Evolutionary conservation across 345 rosid species (phyloP), one percentile per base, ranked within the genome.

Genomic region (Ricinus communis): DNA sequence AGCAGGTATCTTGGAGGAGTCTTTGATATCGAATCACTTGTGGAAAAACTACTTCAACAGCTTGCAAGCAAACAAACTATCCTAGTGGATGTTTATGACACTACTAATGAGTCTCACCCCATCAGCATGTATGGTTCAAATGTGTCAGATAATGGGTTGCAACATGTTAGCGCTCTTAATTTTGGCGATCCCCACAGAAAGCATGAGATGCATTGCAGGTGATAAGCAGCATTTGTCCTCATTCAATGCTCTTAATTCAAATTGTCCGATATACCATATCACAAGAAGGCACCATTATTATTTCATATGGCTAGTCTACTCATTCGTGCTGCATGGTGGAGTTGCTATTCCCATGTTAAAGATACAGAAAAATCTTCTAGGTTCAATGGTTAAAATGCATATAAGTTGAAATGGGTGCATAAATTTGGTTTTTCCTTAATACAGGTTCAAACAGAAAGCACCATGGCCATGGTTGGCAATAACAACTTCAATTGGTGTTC

Each of bases 171-270:
- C 76, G 25, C 68, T 75, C 91, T 94, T 67, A 90, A 76, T 75
- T 94, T 94, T 80, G 97, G 97, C 51, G 98, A 94, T 85, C 98
- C 98, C n/a, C 84, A 81, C 65, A 84, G 96, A 78, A 91, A 80
- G 79, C 97, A 94, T 77, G 97, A 91, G 82, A 91, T 94, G 98
- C 88, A 81, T n/a, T 94, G 98, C 96, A 91, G 98, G 98, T 94
- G 80, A 65, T 55, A 66, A 33, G 51, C 74, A 41, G 64, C 25
- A 4, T 24, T 21, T 47, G 33, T 69, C 75, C 41, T 40, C 8
- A 8, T 53, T 28, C 10, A 24, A 21, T 51, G 16, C 11, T 13
- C 16, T 49, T n/a, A 14, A 21, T 40, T n/a, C n/a, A n/a, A n/a
- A n/a, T n/a, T n/a, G n/a, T n/a, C n/a, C n/a, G n/a, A n/a, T n/a